phyloP scores from a whole-genome alignment of 164 flowering plant species.

The Akebia trifoliata region DNA sequence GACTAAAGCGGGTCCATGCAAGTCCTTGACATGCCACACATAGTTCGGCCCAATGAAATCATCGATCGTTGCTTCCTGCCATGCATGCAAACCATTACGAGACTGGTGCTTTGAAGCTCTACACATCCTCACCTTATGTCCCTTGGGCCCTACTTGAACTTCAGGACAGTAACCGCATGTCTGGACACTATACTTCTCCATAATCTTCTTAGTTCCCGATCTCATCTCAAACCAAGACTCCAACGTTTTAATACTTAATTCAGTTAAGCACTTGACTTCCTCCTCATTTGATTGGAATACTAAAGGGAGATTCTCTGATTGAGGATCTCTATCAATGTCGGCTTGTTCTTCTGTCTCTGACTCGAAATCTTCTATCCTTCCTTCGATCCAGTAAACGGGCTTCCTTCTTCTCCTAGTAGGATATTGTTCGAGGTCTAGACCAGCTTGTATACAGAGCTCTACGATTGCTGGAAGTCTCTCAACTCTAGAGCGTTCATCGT shows the following conservation, averaged over 20 bases:
- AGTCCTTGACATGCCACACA: slow-evolving; percentile 69
- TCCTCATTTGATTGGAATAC: slow-evolving; percentile 3
- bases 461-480: slow-evolving; percentile 62
- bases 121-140: slow-evolving; percentile 85
- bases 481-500: slow-evolving; percentile 51
- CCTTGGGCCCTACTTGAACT: slow-evolving; percentile 89
- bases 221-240: slow-evolving; percentile 62
- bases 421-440: slow-evolving; percentile 54
- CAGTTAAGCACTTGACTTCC: slow-evolving; percentile 21
- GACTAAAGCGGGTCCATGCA: slow-evolving; percentile 31
- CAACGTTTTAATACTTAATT: slow-evolving; percentile 37
- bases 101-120: slow-evolving; percentile 79
- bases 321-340: neutral
- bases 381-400: slow-evolving; percentile 75
- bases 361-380: slow-evolving; percentile 80
- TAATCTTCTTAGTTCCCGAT: slow-evolving; percentile 51
- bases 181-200: slow-evolving; percentile 62
- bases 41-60: slow-evolving; percentile 68
- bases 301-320: neutral
- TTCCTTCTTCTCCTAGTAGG: slow-evolving; percentile 72
- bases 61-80: slow-evolving; percentile 78
- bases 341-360: slow-evolving; percentile 23
- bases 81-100: slow-evolving; percentile 63
- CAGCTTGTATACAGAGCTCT: slow-evolving; percentile 93
- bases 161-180: slow-evolving; percentile 86